Evolutionary conservation across 2,329 filamentous ascomycete species (phyloP), one percentile per base, ranked within the genome.

Genomic region (Aspergillus carbonarius): DNA sequence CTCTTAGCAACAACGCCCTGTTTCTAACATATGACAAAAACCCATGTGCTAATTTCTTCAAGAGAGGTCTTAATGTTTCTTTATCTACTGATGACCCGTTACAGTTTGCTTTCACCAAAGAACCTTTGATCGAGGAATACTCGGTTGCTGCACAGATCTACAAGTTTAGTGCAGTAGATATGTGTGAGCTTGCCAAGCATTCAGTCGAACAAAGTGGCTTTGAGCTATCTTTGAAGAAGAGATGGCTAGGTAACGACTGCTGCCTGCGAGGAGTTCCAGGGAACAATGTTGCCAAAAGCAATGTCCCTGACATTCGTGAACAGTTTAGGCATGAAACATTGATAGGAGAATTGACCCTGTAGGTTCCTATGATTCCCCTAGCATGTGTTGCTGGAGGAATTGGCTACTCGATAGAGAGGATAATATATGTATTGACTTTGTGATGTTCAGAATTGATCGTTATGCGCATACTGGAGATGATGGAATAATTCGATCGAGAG

Each of bases 81-180:
- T 80, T 99, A 5, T 98, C 93, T 1, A 98, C 95, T 0, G 95
- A 99, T 70, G 95, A 99, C 72, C 95, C 95, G 20, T 82, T 99
- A 48, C 95, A 99, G 72, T 99, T 99, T 73, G 95, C 95, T 2
- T 99, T 97, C 72, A 99, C 95, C 5, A 99, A 98, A 70, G 95
- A 99, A 75, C 95, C 95, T 1, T 78, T 99, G 58, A 99, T 99
- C 66, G 95, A 99, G 74, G 95, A 99, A 72, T 99, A 99, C 71
- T 93, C 93, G 0, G 95, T 99, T 8, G 95, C 95, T 3, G 95
- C 95, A 4, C 95, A 99, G 76, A 99, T 99, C 59, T 99, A 98
- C 80, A 98, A 98, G 78, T 85, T 99, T 39, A 96, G 88, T 70
- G 90, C 93, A 0, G 93, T 98, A 4, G 95, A 99, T 70, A 99